Evolutionary conservation across 2,329 filamentous ascomycete genomes (phyloP).

Genomic region (Coniochaeta sp.): DNA sequence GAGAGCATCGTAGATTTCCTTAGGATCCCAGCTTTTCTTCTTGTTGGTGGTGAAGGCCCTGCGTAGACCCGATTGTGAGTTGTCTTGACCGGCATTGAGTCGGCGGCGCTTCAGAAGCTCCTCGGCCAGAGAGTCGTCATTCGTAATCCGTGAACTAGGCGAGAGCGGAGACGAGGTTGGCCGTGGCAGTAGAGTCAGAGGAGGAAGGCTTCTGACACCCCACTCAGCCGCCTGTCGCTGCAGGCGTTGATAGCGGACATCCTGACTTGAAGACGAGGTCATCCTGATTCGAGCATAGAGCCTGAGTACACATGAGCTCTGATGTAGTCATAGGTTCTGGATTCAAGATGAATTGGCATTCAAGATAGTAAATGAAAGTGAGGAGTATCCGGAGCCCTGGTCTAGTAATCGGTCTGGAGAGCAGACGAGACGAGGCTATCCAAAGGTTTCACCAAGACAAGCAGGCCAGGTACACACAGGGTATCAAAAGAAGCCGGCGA

Average conservation of each 20-base stretch:
- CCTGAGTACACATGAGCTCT: background rate
- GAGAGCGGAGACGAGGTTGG: slow-evolving; percentile 25
- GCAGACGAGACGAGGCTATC: background rate
- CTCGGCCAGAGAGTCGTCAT: slow-evolving; percentile 46
- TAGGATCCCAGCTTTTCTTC: slow-evolving; percentile 42
- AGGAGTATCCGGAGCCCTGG: background rate
- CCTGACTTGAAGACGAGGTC: slow-evolving; percentile 15
- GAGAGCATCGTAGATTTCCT: slow-evolving; percentile 44
- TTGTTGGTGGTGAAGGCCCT: slow-evolving; percentile 38
- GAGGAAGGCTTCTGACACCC: slow-evolving; percentile 34
- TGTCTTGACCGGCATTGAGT: slow-evolving; percentile 18
- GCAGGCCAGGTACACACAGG: background rate
- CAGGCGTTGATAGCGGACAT: slow-evolving; percentile 38
- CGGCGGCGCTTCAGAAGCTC: slow-evolving; percentile 42
- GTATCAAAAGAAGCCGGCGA: background rate
- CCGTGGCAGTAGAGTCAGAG: slow-evolving; percentile 27
- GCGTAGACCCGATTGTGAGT: slow-evolving; percentile 19
- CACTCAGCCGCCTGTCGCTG: slow-evolving; percentile 42
- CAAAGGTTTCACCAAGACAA: background rate
- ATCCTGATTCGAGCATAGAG: slow-evolving; percentile 1
- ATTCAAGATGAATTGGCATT: background rate
- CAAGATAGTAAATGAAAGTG: background rate
- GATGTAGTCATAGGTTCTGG: background rate
- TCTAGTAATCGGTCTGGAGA: background rate
- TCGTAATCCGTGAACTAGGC: slow-evolving; percentile 32